Percentiles rank a stretch among this genome's conserved stretches.
Evolutionary conservation across 768 basidiomycete genomes (phyloP).

Genomic region (Neoboletus subvelutipes): DNA sequence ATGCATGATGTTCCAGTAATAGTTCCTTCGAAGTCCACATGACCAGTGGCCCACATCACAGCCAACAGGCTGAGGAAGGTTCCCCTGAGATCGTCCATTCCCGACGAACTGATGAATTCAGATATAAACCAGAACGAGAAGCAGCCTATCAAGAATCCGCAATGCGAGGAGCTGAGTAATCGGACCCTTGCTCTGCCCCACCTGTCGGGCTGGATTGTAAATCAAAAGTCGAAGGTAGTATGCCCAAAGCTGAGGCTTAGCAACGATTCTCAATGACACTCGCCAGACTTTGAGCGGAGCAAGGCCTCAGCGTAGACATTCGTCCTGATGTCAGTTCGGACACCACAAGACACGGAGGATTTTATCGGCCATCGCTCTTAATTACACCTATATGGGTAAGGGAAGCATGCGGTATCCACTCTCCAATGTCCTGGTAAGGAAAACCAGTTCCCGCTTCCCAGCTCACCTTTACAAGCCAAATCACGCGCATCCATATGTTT

Average conservation of each 20-base stretch:
- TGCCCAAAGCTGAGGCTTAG: background rate
- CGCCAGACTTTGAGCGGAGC: background rate
- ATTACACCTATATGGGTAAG: background rate
- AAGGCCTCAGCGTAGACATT: background rate
- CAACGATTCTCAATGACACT: background rate
- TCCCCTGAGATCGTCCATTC: background rate
- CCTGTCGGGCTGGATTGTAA: background rate
- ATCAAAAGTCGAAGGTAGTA: background rate
- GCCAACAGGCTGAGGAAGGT: background rate
- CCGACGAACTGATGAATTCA: background rate
- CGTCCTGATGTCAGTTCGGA: constrained; percentile 3
- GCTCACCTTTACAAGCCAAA: constrained; percentile 5
- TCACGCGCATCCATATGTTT: background rate
- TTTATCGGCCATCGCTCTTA: background rate
- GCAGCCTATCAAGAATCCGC: background rate
- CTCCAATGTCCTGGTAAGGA: background rate
- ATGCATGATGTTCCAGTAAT: background rate
- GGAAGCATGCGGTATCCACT: background rate
- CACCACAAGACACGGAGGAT: background rate
- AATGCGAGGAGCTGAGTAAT: background rate
- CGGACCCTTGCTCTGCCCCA: background rate
- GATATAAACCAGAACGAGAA: background rate
- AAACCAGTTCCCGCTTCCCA: background rate
- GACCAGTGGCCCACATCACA: background rate
- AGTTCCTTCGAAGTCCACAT: constrained; percentile 1